Base-by-base conservation (phyloP, 164 flowering plant genomes). In the Umbilicus rupestris region DNA sequence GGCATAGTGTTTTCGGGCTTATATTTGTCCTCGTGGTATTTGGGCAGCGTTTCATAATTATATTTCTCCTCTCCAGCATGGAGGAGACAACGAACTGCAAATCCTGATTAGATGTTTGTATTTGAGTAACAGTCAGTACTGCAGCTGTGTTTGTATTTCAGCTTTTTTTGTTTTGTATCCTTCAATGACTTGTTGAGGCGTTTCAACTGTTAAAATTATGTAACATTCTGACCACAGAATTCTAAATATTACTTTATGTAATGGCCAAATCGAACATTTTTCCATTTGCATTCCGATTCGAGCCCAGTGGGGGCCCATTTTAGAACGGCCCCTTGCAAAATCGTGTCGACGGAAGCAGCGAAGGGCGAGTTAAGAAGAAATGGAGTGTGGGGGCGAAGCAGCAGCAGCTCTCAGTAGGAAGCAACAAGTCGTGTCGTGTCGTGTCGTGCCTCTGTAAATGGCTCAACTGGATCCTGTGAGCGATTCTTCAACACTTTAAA, bases 1-100 rank as follows among this genome's bases (percentile, higher is more conserved):
- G 26, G 3, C 73, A 73, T 81, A 86, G 87, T 65, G 67, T 45
- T 5, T 72, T 73, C 67, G 63, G 60, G 20, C 35, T 55, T 3
- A 26, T 22, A 55, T 19, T 28, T 28, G 5, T 26, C 7, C 19
- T 28, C 19, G 60, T 29, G 5, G 33, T 22, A 11, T 24, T 52
- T 55, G 15, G 33, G 31, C 33, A 28, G 5, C 3, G 7, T 52
- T 52, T 24, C 28, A 24, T 55, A 7, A n/a, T 55, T 28, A 14
- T 55, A 3, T 26, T 26, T 55, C 2, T 30, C 29, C 17, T 41
- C 44, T 41, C 44, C 44, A 41, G 2, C 44, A 41, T 41, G 44
- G 44, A 41, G 6, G 44, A 14, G 44, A 41, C 16, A 41, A 9
- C 3, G 15, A 41, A 41, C 44, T 41, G 44, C n/a, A n/a, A n/a